Evolutionary conservation across 352 stramenopile species (phyloP).

Genomic region (Phytophthora cajani): DNA sequence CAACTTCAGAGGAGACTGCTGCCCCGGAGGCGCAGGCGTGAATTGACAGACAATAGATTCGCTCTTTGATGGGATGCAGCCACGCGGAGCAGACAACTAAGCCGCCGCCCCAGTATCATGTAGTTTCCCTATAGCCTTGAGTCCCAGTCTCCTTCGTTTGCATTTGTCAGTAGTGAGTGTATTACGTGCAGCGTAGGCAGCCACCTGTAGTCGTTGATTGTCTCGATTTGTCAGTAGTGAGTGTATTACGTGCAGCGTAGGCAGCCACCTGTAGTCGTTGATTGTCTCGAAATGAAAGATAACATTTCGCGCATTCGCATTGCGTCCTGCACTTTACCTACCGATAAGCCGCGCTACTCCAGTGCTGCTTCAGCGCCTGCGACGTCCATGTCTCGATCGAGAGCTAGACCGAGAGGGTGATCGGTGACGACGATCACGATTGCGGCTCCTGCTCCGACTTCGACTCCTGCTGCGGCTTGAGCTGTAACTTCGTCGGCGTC

Average conservation of each 20-base stretch:
- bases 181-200: too few species aligned
- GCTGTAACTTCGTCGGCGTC: slow-evolving; percentile 26
- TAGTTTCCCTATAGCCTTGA: slow-evolving; percentile 40
- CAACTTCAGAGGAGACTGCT: slow-evolving; percentile 38
- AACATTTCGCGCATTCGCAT: background rate
- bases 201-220: background rate
- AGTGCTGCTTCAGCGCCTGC: slow-evolving; percentile 24
- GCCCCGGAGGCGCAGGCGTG: slow-evolving; percentile 41
- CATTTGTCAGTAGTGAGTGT: slow-evolving; percentile 1
- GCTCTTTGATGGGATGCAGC: slow-evolving; percentile 39
- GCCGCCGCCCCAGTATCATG: slow-evolving; percentile 36
- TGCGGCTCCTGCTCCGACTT: slow-evolving; percentile 23
- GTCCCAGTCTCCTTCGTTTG: slow-evolving; percentile 12
- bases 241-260: background rate
- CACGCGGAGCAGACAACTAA: slow-evolving; percentile 31
- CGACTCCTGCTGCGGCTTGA: slow-evolving; percentile 39
- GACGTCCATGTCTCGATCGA: slow-evolving; percentile 20
- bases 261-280: too few species aligned
- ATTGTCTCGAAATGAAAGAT: slow-evolving; percentile 2
- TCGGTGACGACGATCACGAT: slow-evolving; percentile 17
- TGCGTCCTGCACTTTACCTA: background rate
- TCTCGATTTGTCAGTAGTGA: slow-evolving; percentile 5
- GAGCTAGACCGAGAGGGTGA: slow-evolving; percentile 44
- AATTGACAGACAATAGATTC: slow-evolving; percentile 58
- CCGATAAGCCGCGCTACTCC: background rate